phyloP scores from a whole-genome alignment of 768 basidiomycete genomes.

The Russula vinacea region DNA sequence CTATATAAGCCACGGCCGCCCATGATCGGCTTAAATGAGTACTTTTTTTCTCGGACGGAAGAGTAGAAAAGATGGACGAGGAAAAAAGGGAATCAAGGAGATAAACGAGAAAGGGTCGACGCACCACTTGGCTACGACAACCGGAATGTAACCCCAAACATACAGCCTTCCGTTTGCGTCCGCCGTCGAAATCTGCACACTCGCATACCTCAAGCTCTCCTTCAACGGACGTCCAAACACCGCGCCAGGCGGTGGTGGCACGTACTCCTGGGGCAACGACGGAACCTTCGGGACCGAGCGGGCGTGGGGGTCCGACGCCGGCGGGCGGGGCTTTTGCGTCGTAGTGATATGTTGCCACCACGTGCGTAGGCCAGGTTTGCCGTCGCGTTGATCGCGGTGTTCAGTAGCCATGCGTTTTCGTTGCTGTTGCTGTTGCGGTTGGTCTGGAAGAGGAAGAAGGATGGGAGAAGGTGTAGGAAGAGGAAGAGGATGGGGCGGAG shows the following conservation, averaged over 20 bases:
- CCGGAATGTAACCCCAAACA: slow-evolving; percentile 93
- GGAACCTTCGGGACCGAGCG: slow-evolving; percentile 7
- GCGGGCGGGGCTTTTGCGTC: slow-evolving; percentile 54
- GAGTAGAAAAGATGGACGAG: slow-evolving; percentile 6
- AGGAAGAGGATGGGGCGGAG: not conserved
- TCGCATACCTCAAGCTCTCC: slow-evolving; percentile 81
- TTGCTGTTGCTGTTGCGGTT: not conserved
- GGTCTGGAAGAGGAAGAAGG: slow-evolving; percentile 5
- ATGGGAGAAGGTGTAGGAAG: slow-evolving; percentile 14
- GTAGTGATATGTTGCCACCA: slow-evolving; percentile 82
- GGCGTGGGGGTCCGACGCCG: slow-evolving; percentile 29
- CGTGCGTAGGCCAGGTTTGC: slow-evolving; percentile 49
- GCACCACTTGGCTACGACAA: slow-evolving; percentile 96
- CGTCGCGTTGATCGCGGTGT: slow-evolving; percentile 14
- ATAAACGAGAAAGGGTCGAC: slow-evolving; percentile 31
- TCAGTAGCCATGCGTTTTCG: slow-evolving; percentile 2
- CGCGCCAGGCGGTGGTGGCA: slow-evolving; percentile 40
- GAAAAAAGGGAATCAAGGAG: not conserved
- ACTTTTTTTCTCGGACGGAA: not conserved
- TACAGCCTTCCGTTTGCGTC: slow-evolving; percentile 78
- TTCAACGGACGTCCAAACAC: slow-evolving; percentile 86
- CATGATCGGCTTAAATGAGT: slow-evolving; percentile 3
- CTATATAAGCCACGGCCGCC: slow-evolving; percentile 40
- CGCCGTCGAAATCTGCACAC: slow-evolving; percentile 90
- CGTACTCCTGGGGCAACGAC: slow-evolving; percentile 26